Evolutionary conservation across 1,284 basidiomycete species (phyloP), one percentile per base, ranked within the genome.

Genomic region (Irpex sp.): DNA sequence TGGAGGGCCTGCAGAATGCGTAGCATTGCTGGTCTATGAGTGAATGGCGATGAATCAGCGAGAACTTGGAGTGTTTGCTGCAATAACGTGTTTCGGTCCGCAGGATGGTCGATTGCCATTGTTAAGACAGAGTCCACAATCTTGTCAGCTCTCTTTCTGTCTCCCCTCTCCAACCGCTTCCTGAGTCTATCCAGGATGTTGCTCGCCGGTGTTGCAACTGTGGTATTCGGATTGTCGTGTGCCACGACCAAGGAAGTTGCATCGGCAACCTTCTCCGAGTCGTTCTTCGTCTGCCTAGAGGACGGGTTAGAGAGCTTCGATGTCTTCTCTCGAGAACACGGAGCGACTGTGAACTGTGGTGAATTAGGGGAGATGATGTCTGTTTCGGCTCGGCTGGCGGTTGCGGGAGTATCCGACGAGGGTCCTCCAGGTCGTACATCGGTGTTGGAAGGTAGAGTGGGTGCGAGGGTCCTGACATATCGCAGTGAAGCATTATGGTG

Each of bases 401-500:
- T 43, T 43, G 39, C 39, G 39, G 39, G 39, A 43, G 39, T 19
- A 21, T 21, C 17, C 19, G 50, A 53, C 17, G 17, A 37, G 26
- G 9, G 55, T 57, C 19, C 17, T 57, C 19, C 19, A 33, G 26
- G 50, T 53, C 19, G 19, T 21, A 17, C 7, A 21, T 19, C 50
- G 11, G 50, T 53, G 50, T 9, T 8, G n/a, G n/a, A 5, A 21
- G 36, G 19, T 2, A 43, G 5, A 15, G 39, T 15, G 6, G 39
- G 39, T 43, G 11, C 11, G 37, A 51, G 21, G 49, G 49, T 51
- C 13, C 49, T 58, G 36, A 51, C 8, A 17, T 51, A 17, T 9
- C 21, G 43, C 11, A 11, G 5, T 13, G 15, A 39, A 26, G 59
- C 9, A 17, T 55, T 26, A 65, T 63, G 36, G 60, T 70, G 62